Percentiles rank a stretch among this genome's conserved stretches.
phyloP scores from a whole-genome alignment of 2,329 filamentous ascomycete species.

The Pestalotiopsis sp. region DNA sequence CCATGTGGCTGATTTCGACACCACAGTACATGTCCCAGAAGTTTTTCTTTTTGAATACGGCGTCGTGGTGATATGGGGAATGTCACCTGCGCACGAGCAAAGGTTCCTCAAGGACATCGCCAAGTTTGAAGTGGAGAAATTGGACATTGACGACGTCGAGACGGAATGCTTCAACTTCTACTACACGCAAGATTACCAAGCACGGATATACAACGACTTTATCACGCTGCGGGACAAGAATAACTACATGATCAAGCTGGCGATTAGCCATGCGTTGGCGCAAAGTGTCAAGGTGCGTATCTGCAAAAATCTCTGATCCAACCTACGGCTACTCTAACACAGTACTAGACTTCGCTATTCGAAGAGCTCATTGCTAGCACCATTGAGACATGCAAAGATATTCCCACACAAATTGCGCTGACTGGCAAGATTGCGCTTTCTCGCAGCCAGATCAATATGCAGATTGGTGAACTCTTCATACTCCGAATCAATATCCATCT shows the following conservation, averaged over 20 bases:
- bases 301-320: neutral
- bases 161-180: slow-evolving; percentile 98
- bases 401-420: slow-evolving; percentile 88
- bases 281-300: slow-evolving; percentile 84
- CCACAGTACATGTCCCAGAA: slow-evolving; percentile 86
- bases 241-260: slow-evolving; percentile 97
- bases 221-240: slow-evolving; percentile 92
- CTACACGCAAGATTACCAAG: slow-evolving; percentile 96
- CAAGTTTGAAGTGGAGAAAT: slow-evolving; percentile 91
- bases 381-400: slow-evolving; percentile 89
- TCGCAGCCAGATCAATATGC: slow-evolving; percentile 95
- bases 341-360: slow-evolving; percentile 79
- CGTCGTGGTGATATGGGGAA: slow-evolving; percentile 97
- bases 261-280: slow-evolving; percentile 92
- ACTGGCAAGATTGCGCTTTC: slow-evolving; percentile 91
- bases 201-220: slow-evolving; percentile 99
- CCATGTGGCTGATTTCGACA: slow-evolving; percentile 75
- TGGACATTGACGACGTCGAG: slow-evolving; percentile 86
- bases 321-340: slow-evolving; percentile 11
- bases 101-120: slow-evolving; percentile 91
- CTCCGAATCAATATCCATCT: slow-evolving; percentile 97
- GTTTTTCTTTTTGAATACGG: slow-evolving; percentile 97
- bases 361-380: slow-evolving; percentile 94
- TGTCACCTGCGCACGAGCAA: slow-evolving; percentile 87
- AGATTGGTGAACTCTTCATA: slow-evolving; percentile 98